A percentile compares a stretch with the other conserved stretches of the same genome.
These are phyloP conservation scores for Botrytis cinerea DNA, from an alignment of 2,329 filamentous ascomycete species.

Conservation along the genomic window DNA sequence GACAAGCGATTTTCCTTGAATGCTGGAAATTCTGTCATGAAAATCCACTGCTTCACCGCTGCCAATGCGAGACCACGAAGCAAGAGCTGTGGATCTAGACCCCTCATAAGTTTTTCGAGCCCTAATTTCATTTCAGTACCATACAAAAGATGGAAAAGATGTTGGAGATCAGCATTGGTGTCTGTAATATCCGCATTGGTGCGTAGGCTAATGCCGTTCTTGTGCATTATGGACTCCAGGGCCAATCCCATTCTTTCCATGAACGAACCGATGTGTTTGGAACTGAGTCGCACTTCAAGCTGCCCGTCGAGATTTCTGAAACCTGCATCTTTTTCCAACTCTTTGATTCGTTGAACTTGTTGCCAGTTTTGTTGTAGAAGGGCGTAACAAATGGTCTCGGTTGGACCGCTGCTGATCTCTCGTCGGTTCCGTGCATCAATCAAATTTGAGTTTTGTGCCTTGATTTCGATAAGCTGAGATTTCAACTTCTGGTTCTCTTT, in stretches of 20 bases:
- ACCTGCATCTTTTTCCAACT: not conserved
- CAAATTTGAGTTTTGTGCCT: constrained; percentile 7
- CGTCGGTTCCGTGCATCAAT: constrained; percentile 12
- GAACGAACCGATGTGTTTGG: not conserved
- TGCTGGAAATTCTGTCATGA: not conserved
- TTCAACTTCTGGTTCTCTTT: not conserved
- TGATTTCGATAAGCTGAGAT: not conserved
- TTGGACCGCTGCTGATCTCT: not conserved
- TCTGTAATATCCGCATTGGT: not conserved
- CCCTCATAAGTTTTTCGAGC: not conserved
- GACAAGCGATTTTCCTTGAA: constrained; percentile 1
- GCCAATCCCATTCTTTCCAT: constrained; percentile 3
- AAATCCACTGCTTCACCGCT: not conserved
- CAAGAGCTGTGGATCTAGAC: constrained; percentile 2
- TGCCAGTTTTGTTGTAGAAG: not conserved
- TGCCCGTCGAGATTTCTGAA: not conserved
- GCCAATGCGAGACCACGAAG: constrained; percentile 8
- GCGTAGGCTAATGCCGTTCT: not conserved
- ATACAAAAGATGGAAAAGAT: not conserved
- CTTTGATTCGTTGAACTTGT: not conserved
- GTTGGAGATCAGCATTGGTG: not conserved
- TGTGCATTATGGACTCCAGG: constrained; percentile 9
- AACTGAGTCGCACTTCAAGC: not conserved
- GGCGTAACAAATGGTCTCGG: not conserved
- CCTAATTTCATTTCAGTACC: not conserved